Conservation (phyloP, 2,329 filamentous ascomycete genomes). For the Camillea tinctor region DNA sequence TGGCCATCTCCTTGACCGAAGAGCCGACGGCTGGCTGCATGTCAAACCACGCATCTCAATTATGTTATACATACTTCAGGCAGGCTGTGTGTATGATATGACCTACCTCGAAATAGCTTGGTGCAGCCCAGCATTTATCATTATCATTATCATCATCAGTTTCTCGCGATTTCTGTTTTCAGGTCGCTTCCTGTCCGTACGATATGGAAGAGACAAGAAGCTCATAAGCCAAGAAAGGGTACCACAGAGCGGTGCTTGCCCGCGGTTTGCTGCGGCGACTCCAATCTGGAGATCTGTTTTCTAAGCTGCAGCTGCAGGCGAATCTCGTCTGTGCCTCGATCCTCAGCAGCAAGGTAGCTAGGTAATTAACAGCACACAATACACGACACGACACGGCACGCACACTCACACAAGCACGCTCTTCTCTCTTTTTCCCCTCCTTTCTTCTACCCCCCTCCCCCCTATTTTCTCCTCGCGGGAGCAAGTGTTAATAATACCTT, state of each 20-base stretch:
- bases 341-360: slow-evolving; percentile 1
- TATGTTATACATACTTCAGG: not conserved
- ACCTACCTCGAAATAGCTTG: not conserved
- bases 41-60: slow-evolving; percentile 1
- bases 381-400: not conserved
- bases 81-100: slow-evolving; percentile 1
- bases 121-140: slow-evolving; percentile 2
- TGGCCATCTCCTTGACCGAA: slow-evolving; percentile 9
- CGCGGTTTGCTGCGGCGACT: slow-evolving; percentile 12
- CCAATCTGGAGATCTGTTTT: slow-evolving; percentile 7
- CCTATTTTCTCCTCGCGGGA: not conserved
- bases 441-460: not conserved
- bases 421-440: not conserved
- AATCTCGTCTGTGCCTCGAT: slow-evolving; percentile 19
- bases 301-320: slow-evolving; percentile 15
- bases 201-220: too few relatives aligned
- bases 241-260: not conserved
- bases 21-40: slow-evolving; percentile 19
- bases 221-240: not conserved
- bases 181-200: too few relatives aligned
- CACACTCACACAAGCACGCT: not conserved
- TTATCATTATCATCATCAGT: too few relatives aligned
- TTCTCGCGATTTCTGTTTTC: too few relatives aligned
- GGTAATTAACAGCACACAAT: not conserved
- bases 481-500: slow-evolving; percentile 2